Evolutionary conservation across 441 rosid species (phyloP).

Genomic region (Hura crepitans): DNA sequence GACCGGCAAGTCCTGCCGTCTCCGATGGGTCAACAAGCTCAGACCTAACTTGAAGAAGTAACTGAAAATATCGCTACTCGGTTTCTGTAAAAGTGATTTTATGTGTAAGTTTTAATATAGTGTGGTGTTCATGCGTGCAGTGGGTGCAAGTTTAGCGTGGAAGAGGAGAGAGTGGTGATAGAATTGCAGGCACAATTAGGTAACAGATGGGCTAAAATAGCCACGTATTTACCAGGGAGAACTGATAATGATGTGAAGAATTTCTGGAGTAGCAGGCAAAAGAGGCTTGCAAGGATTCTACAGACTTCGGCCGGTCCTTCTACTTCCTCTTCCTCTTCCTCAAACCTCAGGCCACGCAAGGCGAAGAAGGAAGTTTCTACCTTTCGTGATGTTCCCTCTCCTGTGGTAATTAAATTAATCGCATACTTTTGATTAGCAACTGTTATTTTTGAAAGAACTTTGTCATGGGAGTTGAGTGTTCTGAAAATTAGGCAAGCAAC

Average conservation of each 20-base stretch:
- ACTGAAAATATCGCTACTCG: no score
- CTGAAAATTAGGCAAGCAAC: no score
- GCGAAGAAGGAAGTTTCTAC: constrained; percentile 23
- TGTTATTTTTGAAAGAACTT: neutral
- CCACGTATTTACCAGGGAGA: constrained; percentile 71
- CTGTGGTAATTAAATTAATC: constrained; percentile 42
- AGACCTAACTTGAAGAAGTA: constrained; percentile 86
- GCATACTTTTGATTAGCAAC: neutral
- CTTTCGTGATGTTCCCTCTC: constrained; percentile 23
- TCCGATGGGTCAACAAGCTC: constrained; percentile 98
- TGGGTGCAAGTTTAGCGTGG: constrained; percentile 81
- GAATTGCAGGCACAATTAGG: constrained; percentile 80
- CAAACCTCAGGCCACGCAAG: constrained; percentile 33
- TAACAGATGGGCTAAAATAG: constrained; percentile 92
- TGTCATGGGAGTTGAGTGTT: neutral
- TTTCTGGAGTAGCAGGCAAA: constrained; percentile 90
- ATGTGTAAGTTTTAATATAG: neutral
- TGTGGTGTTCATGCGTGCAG: constrained; percentile 26
- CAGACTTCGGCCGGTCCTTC: constrained; percentile 39
- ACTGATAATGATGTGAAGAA: constrained; percentile 95
- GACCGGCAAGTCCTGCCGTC: constrained; percentile 93
- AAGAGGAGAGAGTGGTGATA: constrained; percentile 83
- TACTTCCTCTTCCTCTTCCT: constrained; percentile 23
- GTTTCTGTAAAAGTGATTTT: neutral
- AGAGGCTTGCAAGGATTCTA: constrained; percentile 67